Percentiles rank a stretch among this genome's conserved stretches.
These are phyloP conservation scores for Salix udensis DNA, from an alignment of 345 rosid species.

Conservation along the genomic window DNA sequence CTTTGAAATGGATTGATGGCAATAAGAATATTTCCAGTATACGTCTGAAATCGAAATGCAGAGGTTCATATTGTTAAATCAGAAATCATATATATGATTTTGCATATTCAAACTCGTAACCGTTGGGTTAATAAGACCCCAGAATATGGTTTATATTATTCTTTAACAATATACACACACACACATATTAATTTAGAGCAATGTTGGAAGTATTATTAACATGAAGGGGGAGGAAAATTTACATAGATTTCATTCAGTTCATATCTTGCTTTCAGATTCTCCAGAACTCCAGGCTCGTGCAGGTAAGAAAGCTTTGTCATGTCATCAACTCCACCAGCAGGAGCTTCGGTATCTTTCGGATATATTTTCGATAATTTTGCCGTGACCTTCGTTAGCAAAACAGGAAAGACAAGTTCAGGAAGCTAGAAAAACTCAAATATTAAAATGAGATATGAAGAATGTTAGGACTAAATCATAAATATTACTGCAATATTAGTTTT, in stretches of 20 bases:
- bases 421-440: neutral
- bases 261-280: constrained; percentile 70
- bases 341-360: constrained; percentile 90
- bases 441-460: neutral
- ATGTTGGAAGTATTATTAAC: neutral
- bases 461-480: neutral
- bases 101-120: no score
- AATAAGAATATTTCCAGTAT: constrained; percentile 82
- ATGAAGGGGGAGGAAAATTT: constrained; percentile 24
- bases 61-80: neutral
- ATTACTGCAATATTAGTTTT: neutral
- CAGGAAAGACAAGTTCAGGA: neutral
- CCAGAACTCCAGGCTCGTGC: constrained; percentile 94
- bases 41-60: constrained; percentile 46
- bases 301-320: constrained; percentile 92
- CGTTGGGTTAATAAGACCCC: no score
- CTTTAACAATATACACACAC: no score
- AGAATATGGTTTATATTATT: no score
- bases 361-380: constrained; percentile 63
- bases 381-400: constrained; percentile 40
- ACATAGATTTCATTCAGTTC: constrained; percentile 94
- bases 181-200: neutral
- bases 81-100: no score
- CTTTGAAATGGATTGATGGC: constrained; percentile 93
- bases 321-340: constrained; percentile 95